Evolutionary conservation across 2,329 filamentous ascomycete species (phyloP).

Genomic region (Penicillium freii): DNA sequence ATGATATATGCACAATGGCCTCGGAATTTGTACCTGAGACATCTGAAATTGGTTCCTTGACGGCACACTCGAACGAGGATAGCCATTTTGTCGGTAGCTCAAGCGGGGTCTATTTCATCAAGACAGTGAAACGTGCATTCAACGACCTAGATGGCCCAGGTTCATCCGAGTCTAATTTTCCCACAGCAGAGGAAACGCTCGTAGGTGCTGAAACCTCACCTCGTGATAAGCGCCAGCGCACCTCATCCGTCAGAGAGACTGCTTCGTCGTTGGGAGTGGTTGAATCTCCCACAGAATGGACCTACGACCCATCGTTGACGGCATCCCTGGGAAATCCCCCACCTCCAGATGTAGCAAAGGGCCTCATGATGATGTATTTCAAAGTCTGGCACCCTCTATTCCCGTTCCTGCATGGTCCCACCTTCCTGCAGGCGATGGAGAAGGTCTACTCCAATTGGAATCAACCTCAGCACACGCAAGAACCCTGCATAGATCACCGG

Average conservation of each 20-base stretch:
- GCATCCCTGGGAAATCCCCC: conserved; percentile 30
- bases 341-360: conserved; percentile 35
- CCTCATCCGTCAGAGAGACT: not conserved
- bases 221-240: conserved; percentile 17
- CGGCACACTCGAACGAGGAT: conserved; percentile 44
- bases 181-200: conserved; percentile 32
- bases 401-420: conserved; percentile 53
- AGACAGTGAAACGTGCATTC: conserved; percentile 55
- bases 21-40: conserved; percentile 27
- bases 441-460: conserved; percentile 37
- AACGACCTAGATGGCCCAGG: conserved; percentile 28
- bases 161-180: conserved; percentile 26
- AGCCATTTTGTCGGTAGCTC: conserved; percentile 55
- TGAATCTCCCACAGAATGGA: conserved; percentile 24
- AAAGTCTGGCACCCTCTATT: conserved; percentile 54
- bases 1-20: conserved; percentile 1
- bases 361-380: conserved; percentile 51
- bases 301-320: conserved; percentile 29
- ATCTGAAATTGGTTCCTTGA: conserved; percentile 45
- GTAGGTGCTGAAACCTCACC: conserved; percentile 29
- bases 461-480: not conserved
- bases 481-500: conserved; percentile 17
- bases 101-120: conserved; percentile 55
- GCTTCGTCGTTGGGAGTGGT: conserved; percentile 1
- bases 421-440: conserved; percentile 49